phyloP scores from a whole-genome alignment of 345 rosid species.

The Bruguiera sexangula region DNA sequence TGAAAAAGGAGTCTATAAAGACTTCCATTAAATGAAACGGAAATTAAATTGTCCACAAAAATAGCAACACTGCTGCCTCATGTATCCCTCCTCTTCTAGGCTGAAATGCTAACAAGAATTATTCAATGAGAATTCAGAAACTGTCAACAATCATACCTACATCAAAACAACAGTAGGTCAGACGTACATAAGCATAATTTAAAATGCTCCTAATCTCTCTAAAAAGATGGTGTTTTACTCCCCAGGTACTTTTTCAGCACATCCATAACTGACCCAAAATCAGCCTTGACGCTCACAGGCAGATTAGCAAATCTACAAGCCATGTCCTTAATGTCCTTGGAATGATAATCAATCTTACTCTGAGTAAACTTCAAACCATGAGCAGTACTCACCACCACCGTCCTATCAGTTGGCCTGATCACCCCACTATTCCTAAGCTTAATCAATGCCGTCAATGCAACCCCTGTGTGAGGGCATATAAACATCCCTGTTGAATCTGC shows the following conservation, averaged over 20 bases:
- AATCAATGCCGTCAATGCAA: constrained; percentile 28
- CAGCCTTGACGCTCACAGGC: constrained; percentile 28
- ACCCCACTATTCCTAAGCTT: constrained; percentile 30
- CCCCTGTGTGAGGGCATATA: constrained; percentile 32
- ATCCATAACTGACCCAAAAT: constrained; percentile 33
- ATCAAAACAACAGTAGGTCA: background rate
- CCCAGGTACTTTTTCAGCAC: constrained; percentile 23
- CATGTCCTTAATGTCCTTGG: constrained; percentile 26
- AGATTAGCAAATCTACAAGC: constrained; percentile 31
- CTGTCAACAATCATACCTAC: background rate
- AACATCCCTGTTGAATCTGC: constrained; percentile 35
- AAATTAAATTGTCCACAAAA: background rate
- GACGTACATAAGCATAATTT: background rate
- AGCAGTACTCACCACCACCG: constrained; percentile 32
- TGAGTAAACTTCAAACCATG: constrained; percentile 33
- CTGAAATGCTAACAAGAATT: background rate
- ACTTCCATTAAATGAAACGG: background rate
- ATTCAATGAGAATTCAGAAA: background rate
- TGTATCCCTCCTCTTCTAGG: constrained; percentile 1
- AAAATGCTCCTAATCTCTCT: background rate
- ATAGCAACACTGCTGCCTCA: background rate
- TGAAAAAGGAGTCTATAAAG: background rate
- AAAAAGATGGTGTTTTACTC: constrained; percentile 15
- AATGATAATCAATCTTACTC: constrained; percentile 32
- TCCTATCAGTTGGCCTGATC: constrained; percentile 24